Percentiles rank a stretch among this genome's conserved stretches.
Conservation (phyloP, 2,329 filamentous ascomycete species). For the Nemania abortiva region DNA sequence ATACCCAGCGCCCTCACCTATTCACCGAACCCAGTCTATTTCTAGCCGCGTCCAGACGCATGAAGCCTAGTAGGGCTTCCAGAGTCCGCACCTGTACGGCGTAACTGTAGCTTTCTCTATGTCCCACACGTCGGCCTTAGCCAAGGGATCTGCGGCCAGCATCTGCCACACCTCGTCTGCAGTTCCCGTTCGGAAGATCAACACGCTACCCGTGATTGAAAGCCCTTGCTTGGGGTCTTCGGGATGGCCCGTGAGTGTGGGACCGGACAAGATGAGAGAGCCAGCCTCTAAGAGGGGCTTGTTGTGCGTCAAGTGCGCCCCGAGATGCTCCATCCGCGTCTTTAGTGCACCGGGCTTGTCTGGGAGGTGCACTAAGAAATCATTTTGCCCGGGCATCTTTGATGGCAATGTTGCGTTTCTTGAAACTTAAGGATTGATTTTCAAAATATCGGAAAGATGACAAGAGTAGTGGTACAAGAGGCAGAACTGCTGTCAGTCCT, state of each 20-base stretch:
- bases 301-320: slow-evolving; percentile 38
- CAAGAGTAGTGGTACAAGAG: neutral
- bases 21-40: neutral
- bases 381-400: slow-evolving; percentile 31
- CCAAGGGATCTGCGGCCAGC: slow-evolving; percentile 37
- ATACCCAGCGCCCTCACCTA: neutral
- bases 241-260: slow-evolving; percentile 38
- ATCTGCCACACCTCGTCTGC: slow-evolving; percentile 39
- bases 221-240: slow-evolving; percentile 27
- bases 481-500: neutral
- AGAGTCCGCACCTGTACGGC: slow-evolving; percentile 39
- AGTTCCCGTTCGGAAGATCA: slow-evolving; percentile 38
- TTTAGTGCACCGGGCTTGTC: slow-evolving; percentile 36
- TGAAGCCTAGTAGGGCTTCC: slow-evolving; percentile 40
- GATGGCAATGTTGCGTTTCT: neutral
- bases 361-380: slow-evolving; percentile 42
- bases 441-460: neutral
- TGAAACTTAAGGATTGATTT: neutral
- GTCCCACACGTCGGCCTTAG: slow-evolving; percentile 42
- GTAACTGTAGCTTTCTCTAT: slow-evolving; percentile 40
- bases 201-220: slow-evolving; percentile 41
- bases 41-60: neutral
- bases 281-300: slow-evolving; percentile 40
- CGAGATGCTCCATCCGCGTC: slow-evolving; percentile 37
- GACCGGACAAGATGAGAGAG: slow-evolving; percentile 41